Evolutionary conservation across 768 basidiomycete species (phyloP), one percentile per base, ranked within the genome.

Genomic region (Boletus eberwhitei): DNA sequence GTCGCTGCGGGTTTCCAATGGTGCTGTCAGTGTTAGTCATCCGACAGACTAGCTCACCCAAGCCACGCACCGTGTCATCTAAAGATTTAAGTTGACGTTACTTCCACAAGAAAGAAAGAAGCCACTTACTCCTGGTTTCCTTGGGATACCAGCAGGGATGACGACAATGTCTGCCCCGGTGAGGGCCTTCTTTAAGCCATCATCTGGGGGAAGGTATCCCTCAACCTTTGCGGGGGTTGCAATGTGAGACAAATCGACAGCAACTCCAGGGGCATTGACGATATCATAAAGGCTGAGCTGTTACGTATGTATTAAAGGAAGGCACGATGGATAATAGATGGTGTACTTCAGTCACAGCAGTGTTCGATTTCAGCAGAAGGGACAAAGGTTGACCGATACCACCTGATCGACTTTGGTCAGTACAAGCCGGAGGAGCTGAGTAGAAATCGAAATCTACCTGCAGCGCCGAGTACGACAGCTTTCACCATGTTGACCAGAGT

Each of bases 331-430:
- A 35, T 24, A 34, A 36, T 36, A 22, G 35, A 50, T 37, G 16
- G 55, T 64, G 49, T 66, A 88, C 90, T 79, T 87, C 81, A 52
- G 89, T 89, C 63, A 98, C 79, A 55, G 84, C 76, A 24, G 88
- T 82, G 76, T 93, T 94, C 48, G 76, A 71, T 79, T 98, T 98
- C 71, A 98, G 80, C 53, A 98, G 80, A 55, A 98, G 87, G 21
- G 95, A 84, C 71, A 98, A 79, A 57, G 95, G 94, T 78, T 97
- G 96, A 68, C 96, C 96, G 66, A 98, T 98, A 73, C 95, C 95
- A 72, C 93, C 93, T 93, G 59, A 37, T 49, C 37, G 46, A 0
- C 19, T 24, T n/a, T 19, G 29, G 45, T 59, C 24, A 64, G 53
- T 17, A 35, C 44, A 50, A 9, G 29, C 32, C 21, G 32, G 44